Base-by-base conservation (phyloP, 2,329 filamentous ascomycete genomes). In the Fusarium humuli region DNA sequence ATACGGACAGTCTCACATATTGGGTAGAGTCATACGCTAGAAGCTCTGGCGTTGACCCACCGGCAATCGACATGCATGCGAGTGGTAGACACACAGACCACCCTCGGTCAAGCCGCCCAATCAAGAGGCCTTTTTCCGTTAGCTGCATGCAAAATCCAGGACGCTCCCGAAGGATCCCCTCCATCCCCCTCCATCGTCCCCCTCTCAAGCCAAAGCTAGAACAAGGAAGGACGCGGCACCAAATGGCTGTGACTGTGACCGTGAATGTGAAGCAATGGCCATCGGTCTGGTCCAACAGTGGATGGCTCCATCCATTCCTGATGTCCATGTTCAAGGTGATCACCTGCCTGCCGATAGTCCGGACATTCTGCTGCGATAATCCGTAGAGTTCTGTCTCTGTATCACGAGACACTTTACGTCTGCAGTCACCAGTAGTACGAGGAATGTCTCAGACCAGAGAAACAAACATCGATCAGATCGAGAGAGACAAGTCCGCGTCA, bases 131-230 rank as follows among this genome's bases (percentile, higher is more conserved):
- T 41, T 16, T 42, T 55, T 47, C 22, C 48, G 47, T 54, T 65
- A 67, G 73, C 58, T 67, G 72, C 61, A 72, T 72, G 69, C 71
- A 72, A 59, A 67, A 73, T 58, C 68, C 54, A 67, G 70, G 61
- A 57, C 61, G 61, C 45, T 69, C 67, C 66, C 61, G 63, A 69
- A 47, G 57, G 47, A 29, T 44, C 53, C 46, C 44, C 63, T 61
- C 49, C 22, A 49, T 48, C 30, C 47, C 45, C 27, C 20, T 57
- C 22, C 49, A 37, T 44, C 41, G 6, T 44, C 20, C 10, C 20
- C 20, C 41, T 50, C 42, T 46, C 34, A 37, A 37, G 41, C 47
- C 49, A 23, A 53, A 53, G 34, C 49, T 53, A 42, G 32, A 53
- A 42, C 34, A 53, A 29, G 23, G 34, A 53, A 53, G 49, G 34